phyloP scores from a whole-genome alignment of 306 rosid genomes.

The Glycyrrhiza uralensis region DNA sequence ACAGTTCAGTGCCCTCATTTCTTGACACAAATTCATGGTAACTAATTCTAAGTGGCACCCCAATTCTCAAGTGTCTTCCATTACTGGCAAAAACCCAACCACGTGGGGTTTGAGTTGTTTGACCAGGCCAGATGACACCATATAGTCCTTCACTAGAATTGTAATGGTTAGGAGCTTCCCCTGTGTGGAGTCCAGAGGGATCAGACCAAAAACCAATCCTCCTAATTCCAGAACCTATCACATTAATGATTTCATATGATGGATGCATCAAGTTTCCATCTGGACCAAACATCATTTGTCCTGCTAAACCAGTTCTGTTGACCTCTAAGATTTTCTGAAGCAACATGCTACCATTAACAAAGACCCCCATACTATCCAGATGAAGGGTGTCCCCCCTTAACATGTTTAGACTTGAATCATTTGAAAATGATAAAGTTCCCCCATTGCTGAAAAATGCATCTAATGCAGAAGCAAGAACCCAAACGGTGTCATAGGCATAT shows the following conservation, averaged over 20 bases:
- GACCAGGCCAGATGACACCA: slow-evolving; percentile 70
- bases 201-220: slow-evolving; percentile 80
- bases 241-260: slow-evolving; percentile 69
- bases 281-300: slow-evolving; percentile 40
- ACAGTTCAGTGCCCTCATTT: slow-evolving; percentile 40
- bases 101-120: slow-evolving; percentile 52
- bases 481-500: slow-evolving; percentile 76
- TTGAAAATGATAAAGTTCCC: slow-evolving; percentile 53
- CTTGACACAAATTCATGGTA: slow-evolving; percentile 50
- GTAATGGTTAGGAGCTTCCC: slow-evolving; percentile 33
- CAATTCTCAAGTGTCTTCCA: slow-evolving; percentile 62
- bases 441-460: slow-evolving; percentile 48
- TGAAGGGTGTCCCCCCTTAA: slow-evolving; percentile 33
- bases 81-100: slow-evolving; percentile 75
- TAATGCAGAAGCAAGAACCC: slow-evolving; percentile 71
- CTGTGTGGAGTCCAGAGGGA: slow-evolving; percentile 50
- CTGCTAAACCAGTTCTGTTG: slow-evolving; percentile 62
- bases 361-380: slow-evolving; percentile 49
- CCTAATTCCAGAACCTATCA: slow-evolving; percentile 57
- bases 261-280: slow-evolving; percentile 48
- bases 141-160: slow-evolving; percentile 39
- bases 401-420: slow-evolving; percentile 41
- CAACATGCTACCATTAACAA: slow-evolving; percentile 46
- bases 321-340: slow-evolving; percentile 36
- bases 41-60: slow-evolving; percentile 56